Base-by-base conservation (phyloP, 176 grass and related monocot genomes). In the Aechmea fasciata region DNA sequence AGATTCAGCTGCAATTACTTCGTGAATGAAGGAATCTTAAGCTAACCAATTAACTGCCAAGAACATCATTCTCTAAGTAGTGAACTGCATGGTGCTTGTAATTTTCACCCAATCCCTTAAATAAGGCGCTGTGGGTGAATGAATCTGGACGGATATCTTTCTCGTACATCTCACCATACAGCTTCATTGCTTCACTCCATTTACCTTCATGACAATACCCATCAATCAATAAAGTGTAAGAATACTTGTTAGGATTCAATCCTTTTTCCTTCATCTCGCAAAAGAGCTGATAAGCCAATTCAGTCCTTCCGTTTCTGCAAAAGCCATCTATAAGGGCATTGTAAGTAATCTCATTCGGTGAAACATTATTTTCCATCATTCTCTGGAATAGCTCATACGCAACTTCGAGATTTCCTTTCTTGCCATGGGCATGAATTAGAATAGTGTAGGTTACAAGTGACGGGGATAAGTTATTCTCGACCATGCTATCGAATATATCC, bases 51-150 rank as follows among this genome's bases (percentile, higher is more conserved):
- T 83, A 95, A 71, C 62, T 73, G 72, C 78, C 49, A 63, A 96
- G 80, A 85, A 96, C 77, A 69, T 80, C 75, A 84, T 83, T 94
- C 66, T 94, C 86, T 72, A 94, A 51, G 75, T 87, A 89, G 10
- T 74, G 78, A 71, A 87, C 49, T 68, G 83, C 69, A 77, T 52
- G 72, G 47, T 75, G 57, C 71, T 76, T 84, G 64, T 75, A 68
- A 47, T 75, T 77, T 80, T 87, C 72, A 68, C 77, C 80, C 86
- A 87, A 82, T 75, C 83, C 80, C 69, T 84, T 82, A 68, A 94
- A 87, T 76, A 94, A 77, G 71, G 78, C 64, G 50, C 73, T 74
- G 49, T 75, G 75, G 51, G 83, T 87, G 51, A 28, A 77, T 41
- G 67, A 70, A 77, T 94, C 90, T 69, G 86, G 83, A 79, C 70